These are phyloP conservation scores for Epichloe hybrida DNA, from an alignment of 2,329 filamentous ascomycete species.

Conservation along the genomic window DNA sequence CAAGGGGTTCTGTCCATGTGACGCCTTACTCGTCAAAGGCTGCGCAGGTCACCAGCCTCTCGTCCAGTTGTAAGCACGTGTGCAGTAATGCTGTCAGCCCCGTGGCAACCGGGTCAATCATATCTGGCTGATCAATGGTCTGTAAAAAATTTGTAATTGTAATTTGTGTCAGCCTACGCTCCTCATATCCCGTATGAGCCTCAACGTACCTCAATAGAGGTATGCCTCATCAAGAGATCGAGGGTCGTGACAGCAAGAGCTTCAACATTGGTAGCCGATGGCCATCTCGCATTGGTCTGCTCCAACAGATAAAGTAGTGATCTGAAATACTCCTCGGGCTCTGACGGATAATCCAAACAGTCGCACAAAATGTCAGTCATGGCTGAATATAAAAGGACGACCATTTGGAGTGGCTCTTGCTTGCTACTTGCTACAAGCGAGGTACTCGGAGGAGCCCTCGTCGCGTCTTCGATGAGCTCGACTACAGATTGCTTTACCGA, in stretches of 20 bases:
- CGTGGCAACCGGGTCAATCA: constrained; percentile 16
- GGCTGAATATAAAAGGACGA: constrained; percentile 18
- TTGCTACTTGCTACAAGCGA: not conserved
- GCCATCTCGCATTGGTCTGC: not conserved
- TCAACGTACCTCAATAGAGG: constrained; percentile 25
- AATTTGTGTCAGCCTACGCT: not conserved
- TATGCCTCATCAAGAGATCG: constrained; percentile 24
- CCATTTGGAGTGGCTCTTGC: constrained; percentile 5
- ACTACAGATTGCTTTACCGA: constrained; percentile 17
- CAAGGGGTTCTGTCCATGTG: not conserved
- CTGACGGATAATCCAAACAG: constrained; percentile 16
- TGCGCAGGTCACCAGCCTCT: constrained; percentile 11
- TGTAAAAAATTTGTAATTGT: constrained; percentile 1
- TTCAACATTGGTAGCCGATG: constrained; percentile 18
- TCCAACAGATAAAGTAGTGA: constrained; percentile 16
- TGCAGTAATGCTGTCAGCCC: constrained; percentile 19
- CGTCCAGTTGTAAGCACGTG: constrained; percentile 18
- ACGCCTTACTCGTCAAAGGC: constrained; percentile 15
- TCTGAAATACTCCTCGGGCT: constrained; percentile 33
- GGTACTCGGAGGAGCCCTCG: constrained; percentile 7
- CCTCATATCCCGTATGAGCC: not conserved
- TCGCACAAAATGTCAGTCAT: constrained; percentile 21
- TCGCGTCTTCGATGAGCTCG: constrained; percentile 20
- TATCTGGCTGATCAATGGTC: constrained; percentile 15
- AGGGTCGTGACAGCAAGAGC: constrained; percentile 17